Base-by-base conservation (phyloP, 495 filamentous ascomycete species). In the Podospora fimiseda region DNA sequence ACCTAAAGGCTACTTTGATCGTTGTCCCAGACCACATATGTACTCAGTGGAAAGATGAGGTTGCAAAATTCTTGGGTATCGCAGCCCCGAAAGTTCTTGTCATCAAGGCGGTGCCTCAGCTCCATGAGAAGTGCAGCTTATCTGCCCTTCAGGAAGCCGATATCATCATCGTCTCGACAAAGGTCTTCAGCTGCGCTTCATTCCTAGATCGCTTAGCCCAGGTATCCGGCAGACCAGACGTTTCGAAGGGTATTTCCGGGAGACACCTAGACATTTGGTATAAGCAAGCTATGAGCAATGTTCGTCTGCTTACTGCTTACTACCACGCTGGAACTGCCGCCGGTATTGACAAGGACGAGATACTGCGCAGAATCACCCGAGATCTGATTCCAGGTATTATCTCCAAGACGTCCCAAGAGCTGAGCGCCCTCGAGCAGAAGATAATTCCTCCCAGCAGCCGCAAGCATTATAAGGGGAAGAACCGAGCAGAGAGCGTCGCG, bases 1-100 rank as follows among this genome's bases (percentile, higher is more conserved):
- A 79, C 2, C 60, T 82, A 2, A 75, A 79, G 7, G 89, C 87
- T 0, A 89, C 86, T 1, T 66, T 94, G 1, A 79, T 93, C 14
- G 57, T 93, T 1, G 80, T 83, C 0, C 87, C 89, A 2, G 24
- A 42, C 1, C 78, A 82, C 50, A 68, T 95, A 23, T 68, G 81
- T 1, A 52, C 67, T 1, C 89, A 95, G 60, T 95, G 89, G 89
- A 50, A 52, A 6, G 58, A 59, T 0, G 86, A 93, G 56, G 76
- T 82, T 3, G 18, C 30, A 0, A 82, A 82, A 40, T 91, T 90
- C 57, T 53, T 73, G 22, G 64, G 62, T 0, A 27, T 59, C 1
- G 3, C 23, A 0, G 57, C 53, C 0, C 65, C 72, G 19, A 65
- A 71, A 1, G 59, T 85, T 1, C 22, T 85, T 4, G 52, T 66